Conservation (phyloP, 805 yeast species). For the Yarrowia keelungensis region DNA sequence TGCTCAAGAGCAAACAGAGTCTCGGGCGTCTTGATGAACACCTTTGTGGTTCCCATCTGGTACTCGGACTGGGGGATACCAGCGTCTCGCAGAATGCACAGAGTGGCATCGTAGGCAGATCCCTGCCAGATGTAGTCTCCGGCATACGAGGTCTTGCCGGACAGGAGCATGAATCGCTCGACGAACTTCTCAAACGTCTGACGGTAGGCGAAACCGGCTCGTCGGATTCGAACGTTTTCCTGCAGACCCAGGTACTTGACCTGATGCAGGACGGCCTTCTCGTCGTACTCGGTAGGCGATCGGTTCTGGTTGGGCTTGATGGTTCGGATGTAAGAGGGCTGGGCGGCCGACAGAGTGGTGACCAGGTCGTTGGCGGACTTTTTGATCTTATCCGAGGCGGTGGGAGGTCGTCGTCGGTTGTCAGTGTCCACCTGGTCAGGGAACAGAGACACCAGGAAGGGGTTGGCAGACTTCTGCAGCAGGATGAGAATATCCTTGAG, state of each 20-base stretch:
- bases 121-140: slow-evolving; percentile 75
- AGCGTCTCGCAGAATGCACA: slow-evolving; percentile 61
- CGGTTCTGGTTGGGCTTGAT: slow-evolving; percentile 96
- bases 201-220: slow-evolving; percentile 98
- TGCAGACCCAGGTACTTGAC: slow-evolving; percentile 94
- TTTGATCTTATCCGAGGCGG: slow-evolving; percentile 95
- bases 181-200: slow-evolving; percentile 96
- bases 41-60: slow-evolving; percentile 90
- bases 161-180: slow-evolving; percentile 87
- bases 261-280: slow-evolving; percentile 90
- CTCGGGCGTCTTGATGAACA: slow-evolving; percentile 96
- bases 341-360: slow-evolving; percentile 85
- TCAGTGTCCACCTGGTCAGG: slow-evolving; percentile 69
- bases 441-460: slow-evolving; percentile 65
- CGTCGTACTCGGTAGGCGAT: slow-evolving; percentile 88
- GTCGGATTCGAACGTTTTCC: slow-evolving; percentile 94
- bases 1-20: slow-evolving; percentile 94
- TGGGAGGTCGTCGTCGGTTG: slow-evolving; percentile 84
- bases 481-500: slow-evolving; percentile 85
- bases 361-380: slow-evolving; percentile 88
- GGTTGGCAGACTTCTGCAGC: slow-evolving; percentile 71
- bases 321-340: slow-evolving; percentile 95
- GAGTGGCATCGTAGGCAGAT: slow-evolving; percentile 61
- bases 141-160: slow-evolving; percentile 92
- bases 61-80: slow-evolving; percentile 80